Base-by-base conservation (phyloP, 306 rosid genomes). In the Albizia julibrissin region DNA sequence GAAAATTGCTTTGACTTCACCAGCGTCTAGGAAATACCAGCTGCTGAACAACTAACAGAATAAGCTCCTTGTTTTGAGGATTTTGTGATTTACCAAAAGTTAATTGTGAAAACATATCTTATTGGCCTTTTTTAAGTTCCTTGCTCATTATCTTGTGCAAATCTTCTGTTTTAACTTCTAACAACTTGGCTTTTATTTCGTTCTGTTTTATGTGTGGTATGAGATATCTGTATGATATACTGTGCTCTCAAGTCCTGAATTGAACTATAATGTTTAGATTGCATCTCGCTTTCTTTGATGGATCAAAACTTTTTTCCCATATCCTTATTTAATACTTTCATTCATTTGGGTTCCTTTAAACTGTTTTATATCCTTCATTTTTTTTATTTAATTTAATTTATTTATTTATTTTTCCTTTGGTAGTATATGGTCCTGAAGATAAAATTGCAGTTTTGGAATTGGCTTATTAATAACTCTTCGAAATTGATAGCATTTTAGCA, bases 401-500 rank as follows among this genome's bases (percentile, higher is more conserved):
- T 49, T 13, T 49, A 49, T 15, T 15, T 3, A 15, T 49, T 49
- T 49, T 49, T 21, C 39, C 39, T 61, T 86, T 67, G 75, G 84
- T 84, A 95, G 97, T 93, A 95, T 81, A 92, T 84, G 99, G 99
- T 56, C 97, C 99, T 34, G 98, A 95, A 88, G 98, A 95, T 85
- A 95, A 91, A 90, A 93, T 24, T 80, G 79, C 91, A 66, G 96
- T 93, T 87, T 80, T 95, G 87, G 99, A 92, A 90, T 89, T 95
- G 93, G 93, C 99, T 77, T 95, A 7, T 4, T 31, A 4, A 31
- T 31, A 31, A 31, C 34, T 31, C 34, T 31, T 31, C 34, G 4
- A 3, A 31, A 31, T 31, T 31, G 34, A 31, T 31, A 31, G 34
- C 34, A 31, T 31, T 31, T 31, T 4, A 31, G 34, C 4, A 31